Evolutionary conservation across 2,329 filamentous ascomycete genomes (phyloP), one percentile per base, ranked within the genome.

Genomic region (Colletotrichum theobromicola): DNA sequence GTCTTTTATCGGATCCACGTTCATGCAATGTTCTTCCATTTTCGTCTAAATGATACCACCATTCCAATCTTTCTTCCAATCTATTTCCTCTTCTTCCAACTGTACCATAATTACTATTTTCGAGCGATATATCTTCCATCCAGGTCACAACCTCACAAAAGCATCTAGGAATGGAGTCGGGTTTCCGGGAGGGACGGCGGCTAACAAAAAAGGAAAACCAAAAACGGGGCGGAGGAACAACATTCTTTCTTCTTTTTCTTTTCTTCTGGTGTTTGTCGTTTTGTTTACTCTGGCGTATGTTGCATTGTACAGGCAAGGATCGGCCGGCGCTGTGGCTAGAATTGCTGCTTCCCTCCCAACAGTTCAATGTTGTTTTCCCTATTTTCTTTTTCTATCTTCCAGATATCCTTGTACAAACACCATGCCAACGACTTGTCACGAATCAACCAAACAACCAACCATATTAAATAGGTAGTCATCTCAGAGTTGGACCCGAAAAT

Each of bases 11-110:
- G 18, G 18, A 10, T n/a, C 53, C 5, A 57, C 53, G 5, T 30
- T 30, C 15, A 26, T 12, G 21, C 26, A 10, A 26, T 57, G n/a
- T 16, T 24, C n/a, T 34, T 32, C 21, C 46, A 50, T 24, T 21
- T 63, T n/a, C 26, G 42, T 42, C 65, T 24, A 28, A 61, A 65
- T 74, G 71, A 74, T 74, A 74, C 71, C 71, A 74, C 67, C 70
- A 66, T 12, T 50, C n/a, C 42, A 21, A 50, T 24, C 42, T 50
- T 50, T 50, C 24, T 50, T 21, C 10, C 42, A 50, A 50, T 50
- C 58, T 24, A 18, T n/a, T 16, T 32, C n/a, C 18, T 24, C 24
- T 30, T 24, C n/a, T 32, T 16, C 13, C 35, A n/a, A 21, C 18
- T 62, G 26, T 53, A 46, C 30, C 55, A 67, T 35, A 34, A 21